Percentiles rank a stretch among this genome's conserved stretches.
These are phyloP conservation scores for Mycena pura DNA, from an alignment of 768 basidiomycete species.

Conservation along the genomic window DNA sequence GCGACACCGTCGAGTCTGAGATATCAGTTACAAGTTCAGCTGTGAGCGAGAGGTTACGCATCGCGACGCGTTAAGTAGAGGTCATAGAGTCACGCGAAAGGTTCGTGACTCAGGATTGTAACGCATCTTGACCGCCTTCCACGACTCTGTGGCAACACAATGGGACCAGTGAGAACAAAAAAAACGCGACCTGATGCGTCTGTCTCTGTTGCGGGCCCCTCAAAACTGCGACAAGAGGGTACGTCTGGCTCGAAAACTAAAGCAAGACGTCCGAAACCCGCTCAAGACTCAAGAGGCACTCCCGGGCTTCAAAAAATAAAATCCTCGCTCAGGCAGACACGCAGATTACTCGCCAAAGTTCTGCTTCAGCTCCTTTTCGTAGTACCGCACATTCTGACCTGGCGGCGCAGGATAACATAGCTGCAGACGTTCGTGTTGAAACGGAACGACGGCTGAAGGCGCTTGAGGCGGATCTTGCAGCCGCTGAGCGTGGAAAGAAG, in stretches of 20 bases:
- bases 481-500: constrained; percentile 66
- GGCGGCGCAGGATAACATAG: constrained; percentile 68
- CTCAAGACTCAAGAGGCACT: constrained; percentile 39
- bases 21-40: constrained; percentile 36
- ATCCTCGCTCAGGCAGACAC: constrained; percentile 81
- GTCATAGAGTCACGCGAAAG: constrained; percentile 20
- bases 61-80: constrained; percentile 35
- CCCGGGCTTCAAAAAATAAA: constrained; percentile 90
- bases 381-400: not conserved
- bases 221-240: no score
- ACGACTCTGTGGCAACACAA: constrained; percentile 1
- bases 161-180: constrained; percentile 27
- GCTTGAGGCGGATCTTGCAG: constrained; percentile 74
- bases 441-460: constrained; percentile 81
- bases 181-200: constrained; percentile 11
- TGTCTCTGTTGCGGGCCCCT: constrained; percentile 24
- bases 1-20: constrained; percentile 45
- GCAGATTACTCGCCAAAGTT: constrained; percentile 82
- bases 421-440: constrained; percentile 83
- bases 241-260: no score
- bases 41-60: constrained; percentile 65
- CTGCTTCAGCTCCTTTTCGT: constrained; percentile 10
- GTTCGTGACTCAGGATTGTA: not conserved
- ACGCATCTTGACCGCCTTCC: not conserved
- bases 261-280: constrained; percentile 27